Evolutionary conservation across 352 stramenopile genomes (phyloP), one percentile per base, ranked within the genome.

Genomic region (Phytopythium cucurbitacearum): DNA sequence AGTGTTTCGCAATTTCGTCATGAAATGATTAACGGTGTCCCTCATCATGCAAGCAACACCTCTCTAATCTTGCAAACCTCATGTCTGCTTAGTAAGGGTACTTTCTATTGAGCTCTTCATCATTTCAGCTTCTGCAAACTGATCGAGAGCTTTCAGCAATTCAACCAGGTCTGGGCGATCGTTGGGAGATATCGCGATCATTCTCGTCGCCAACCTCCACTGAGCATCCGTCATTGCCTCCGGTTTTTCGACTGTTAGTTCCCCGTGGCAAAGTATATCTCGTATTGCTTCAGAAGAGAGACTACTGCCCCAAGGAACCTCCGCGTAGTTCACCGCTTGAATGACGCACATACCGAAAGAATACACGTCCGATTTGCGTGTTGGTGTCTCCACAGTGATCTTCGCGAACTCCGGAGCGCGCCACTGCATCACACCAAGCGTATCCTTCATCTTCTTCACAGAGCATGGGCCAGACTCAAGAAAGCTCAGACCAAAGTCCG

Each of bases 401-500:
- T 28, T 28, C 41, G 41, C 41, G 41, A 47, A 47, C 41, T 47
- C 41, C 3, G 41, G 41, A n/a, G 41, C 41, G 13, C 28, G 12
- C 34, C 46, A 40, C 16, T 8, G 21, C 46, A 47, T 47, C 41
- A 4, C 41, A 47, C 41, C 41, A 2, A 47, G 13, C 2, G 9
- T 16, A 47, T 16, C 41, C 5, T 47, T 47, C 41, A 21, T 47
- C 41, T 3, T 47, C 41, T 33, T 47, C 41, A 47, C 0, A 11
- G 41, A 47, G n/a, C 41, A 47, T 7, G 41, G 5, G 7, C 46
- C 21, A 38, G 21, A 51, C 33, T 47, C 41, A 4, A 10, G 10
- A 16, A 51, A 51, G 13, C 45, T 51, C 45, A 51, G 36, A 35
- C 45, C 45, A 38, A 51, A 51, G 45, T 51, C 45, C 28, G 45